Base-by-base conservation (phyloP, 2,329 filamentous ascomycete species). In the Colletotrichum cuscutae region DNA sequence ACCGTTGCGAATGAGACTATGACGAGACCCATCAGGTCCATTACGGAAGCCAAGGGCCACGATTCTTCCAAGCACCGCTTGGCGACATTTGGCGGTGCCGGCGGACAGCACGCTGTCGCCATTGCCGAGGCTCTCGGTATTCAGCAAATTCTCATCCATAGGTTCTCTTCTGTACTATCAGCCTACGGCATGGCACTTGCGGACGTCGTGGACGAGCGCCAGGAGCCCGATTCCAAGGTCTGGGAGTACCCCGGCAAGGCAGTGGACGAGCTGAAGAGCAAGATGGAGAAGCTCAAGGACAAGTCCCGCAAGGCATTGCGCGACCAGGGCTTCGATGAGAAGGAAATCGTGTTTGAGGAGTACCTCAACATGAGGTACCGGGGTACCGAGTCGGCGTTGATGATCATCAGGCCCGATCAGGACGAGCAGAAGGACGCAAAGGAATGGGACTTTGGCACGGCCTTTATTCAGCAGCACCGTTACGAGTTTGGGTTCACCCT, bases 351-450 rank as follows among this genome's bases (percentile, higher is more conserved):
- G 0, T 97, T 96, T 78, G 95, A 98, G 80, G 94, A 97, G 79
- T 98, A 98, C 78, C 89, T 98, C 69, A 98, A 98, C 80, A 95
- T 98, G 92, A 88, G 95, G 70, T 98, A 98, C 78, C 90, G 94
- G 46, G 95, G 95, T 12, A 98, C 95, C 0, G 95, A 98, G 80
- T 97, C 95, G 8, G 94, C 95, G 1, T 87, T 98, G 54, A 98
- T 98, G 95, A 90, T 97, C 60, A 84, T 97, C 75, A 94, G 93
- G 81, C 94, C 95, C 0, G 88, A 82, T 2, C 83, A 87, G 49
- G 89, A 91, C 0, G 88, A 82, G 2, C 83, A 87, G 46, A 88
- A 91, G 63, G 91, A 94, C 69, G 87, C 87, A 0, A 83, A 90
- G 72, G 89, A 92, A 9, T 97, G 94, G 93, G 93, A 92, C 1